These are phyloP conservation scores for Kodamaea sp. DNA, from an alignment of 1,139 yeast genomes.

Conservation along the genomic window DNA sequence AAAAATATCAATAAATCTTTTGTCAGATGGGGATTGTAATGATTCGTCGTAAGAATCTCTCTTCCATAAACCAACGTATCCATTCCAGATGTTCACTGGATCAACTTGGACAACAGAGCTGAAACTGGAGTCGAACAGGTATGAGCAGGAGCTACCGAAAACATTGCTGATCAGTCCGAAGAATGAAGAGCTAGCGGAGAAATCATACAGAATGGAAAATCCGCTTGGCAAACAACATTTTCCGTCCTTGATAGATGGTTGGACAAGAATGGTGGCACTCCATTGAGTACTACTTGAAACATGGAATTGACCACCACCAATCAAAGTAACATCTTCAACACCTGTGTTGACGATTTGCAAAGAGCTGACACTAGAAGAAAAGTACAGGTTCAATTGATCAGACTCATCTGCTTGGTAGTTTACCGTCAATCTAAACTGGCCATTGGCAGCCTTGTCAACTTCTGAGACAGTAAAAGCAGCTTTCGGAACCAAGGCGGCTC, in stretches of 20 bases:
- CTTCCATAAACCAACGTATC: conserved; percentile 10
- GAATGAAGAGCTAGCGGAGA: conserved; percentile 7
- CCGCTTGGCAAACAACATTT: conserved; percentile 25
- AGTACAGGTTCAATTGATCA: conserved; percentile 15
- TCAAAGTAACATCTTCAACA: conserved; percentile 17
- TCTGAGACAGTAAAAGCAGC: conserved; percentile 26
- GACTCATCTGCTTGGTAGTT: conserved; percentile 25
- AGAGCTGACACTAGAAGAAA: conserved; percentile 16
- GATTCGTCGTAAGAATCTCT: conserved; percentile 10
- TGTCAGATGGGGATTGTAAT: conserved; percentile 8
- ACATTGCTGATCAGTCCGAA: conserved; percentile 5
- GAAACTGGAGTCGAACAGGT: conserved; percentile 6
- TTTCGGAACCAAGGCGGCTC: conserved; percentile 18
- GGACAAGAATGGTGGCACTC: conserved; percentile 21
- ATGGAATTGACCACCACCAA: conserved; percentile 10
- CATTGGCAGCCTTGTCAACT: conserved; percentile 20
- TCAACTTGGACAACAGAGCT: conserved; percentile 10
- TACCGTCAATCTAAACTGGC: conserved; percentile 19
- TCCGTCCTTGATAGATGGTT: conserved; percentile 17
- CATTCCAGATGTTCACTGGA: conserved; percentile 10
- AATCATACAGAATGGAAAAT: conserved; percentile 13
- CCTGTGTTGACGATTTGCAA: conserved; percentile 23
- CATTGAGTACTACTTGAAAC: conserved; percentile 19
- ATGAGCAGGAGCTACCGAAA: conserved; percentile 11
- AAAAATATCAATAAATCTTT: conserved; percentile 13